Evolutionary conservation across 257 asterid genomes (phyloP).

Genomic region (Solanum arcanum): DNA sequence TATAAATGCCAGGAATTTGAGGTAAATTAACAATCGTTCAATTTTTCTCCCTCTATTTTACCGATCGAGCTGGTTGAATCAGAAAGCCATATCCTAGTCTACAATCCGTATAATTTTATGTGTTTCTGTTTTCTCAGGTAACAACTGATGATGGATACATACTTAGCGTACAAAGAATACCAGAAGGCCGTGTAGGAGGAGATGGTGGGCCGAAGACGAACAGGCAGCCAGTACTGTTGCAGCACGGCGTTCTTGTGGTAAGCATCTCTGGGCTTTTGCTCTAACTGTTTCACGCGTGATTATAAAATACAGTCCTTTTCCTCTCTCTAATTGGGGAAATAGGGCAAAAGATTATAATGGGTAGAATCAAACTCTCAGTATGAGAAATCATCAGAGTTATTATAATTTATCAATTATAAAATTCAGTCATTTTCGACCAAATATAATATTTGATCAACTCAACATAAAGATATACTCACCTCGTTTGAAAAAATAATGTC

Average conservation of each 20-base stretch:
- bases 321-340: background rate
- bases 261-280: background rate
- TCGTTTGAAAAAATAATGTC: too few species aligned
- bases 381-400: background rate
- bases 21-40: constrained; percentile 5
- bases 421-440: background rate
- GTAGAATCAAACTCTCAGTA: background rate
- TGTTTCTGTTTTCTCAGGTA: constrained; percentile 10
- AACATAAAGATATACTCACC: too few species aligned
- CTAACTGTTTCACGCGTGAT: background rate
- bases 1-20: constrained; percentile 62
- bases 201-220: background rate
- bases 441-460: background rate
- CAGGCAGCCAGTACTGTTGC: constrained; percentile 28
- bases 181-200: constrained; percentile 17
- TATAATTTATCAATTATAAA: too few species aligned
- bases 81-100: background rate
- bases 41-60: background rate
- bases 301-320: background rate
- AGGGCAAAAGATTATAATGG: background rate
- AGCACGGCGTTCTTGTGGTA: constrained; percentile 62
- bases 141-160: constrained; percentile 38
- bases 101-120: background rate
- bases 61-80: background rate
- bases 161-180: constrained; percentile 34